Evolutionary conservation across 441 rosid species (phyloP).

Genomic region (Pelargonium myrrhifolium): DNA sequence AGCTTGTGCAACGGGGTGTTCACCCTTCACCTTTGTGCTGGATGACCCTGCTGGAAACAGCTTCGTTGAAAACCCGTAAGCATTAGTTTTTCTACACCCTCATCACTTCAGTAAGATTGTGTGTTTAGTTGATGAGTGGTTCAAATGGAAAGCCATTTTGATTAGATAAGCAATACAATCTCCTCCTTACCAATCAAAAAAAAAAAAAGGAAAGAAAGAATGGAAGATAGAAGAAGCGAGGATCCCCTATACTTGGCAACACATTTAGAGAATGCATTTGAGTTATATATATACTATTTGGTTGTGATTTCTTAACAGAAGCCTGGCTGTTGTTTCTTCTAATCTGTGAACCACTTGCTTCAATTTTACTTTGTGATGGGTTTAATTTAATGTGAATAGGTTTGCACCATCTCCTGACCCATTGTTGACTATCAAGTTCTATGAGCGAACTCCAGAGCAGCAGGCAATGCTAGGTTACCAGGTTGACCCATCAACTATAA

Average conservation of each 20-base stretch:
- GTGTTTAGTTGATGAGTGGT: slow-evolving; percentile 1
- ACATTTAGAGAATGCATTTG: too few relatives aligned
- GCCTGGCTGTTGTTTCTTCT: neutral
- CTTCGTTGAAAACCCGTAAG: slow-evolving; percentile 96
- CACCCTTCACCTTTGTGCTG: slow-evolving; percentile 63
- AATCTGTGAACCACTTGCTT: slow-evolving; percentile 8
- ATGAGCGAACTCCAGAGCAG: slow-evolving; percentile 84
- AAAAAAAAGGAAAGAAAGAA: too few relatives aligned
- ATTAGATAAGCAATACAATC: neutral
- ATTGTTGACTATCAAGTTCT: slow-evolving; percentile 59
- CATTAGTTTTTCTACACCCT: neutral
- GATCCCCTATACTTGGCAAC: too few relatives aligned
- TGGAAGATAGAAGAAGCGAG: too few relatives aligned
- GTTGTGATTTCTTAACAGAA: neutral
- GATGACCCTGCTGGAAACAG: slow-evolving; percentile 97
- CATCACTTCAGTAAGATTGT: neutral
- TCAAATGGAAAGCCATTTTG: slow-evolving; percentile 11
- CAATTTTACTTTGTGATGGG: slow-evolving; percentile 8
- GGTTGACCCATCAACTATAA: slow-evolving; percentile 45
- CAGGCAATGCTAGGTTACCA: slow-evolving; percentile 71
- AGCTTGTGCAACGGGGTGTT: slow-evolving; percentile 64
- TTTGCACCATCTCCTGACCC: slow-evolving; percentile 88
- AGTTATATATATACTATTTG: neutral
- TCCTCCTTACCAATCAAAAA: too few relatives aligned
- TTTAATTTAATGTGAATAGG: slow-evolving; percentile 31